phyloP scores from a whole-genome alignment of 805 yeast species.

The Jamesozyma spencerorum region DNA sequence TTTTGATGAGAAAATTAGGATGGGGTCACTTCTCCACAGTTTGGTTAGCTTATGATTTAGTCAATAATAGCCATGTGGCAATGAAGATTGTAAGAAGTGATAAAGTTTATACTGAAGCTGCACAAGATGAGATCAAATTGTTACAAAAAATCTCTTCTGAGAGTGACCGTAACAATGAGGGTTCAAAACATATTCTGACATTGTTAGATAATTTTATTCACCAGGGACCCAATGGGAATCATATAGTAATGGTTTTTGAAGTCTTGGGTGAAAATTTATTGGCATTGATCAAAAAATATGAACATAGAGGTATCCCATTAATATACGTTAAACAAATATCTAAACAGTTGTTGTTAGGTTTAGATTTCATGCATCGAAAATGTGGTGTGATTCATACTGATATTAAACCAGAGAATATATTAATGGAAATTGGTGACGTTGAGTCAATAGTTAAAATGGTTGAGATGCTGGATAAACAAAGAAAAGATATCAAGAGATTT shows the following conservation, averaged over 20 bases:
- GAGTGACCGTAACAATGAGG: conserved; percentile 43
- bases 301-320: conserved; percentile 71
- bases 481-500: conserved; percentile 34
- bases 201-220: conserved; percentile 79
- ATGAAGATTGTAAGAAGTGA: conserved; percentile 91
- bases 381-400: conserved; percentile 74
- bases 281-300: conserved; percentile 70
- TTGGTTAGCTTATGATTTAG: conserved; percentile 68
- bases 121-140: conserved; percentile 82
- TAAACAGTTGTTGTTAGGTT: conserved; percentile 62
- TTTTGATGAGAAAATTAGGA: conserved; percentile 81
- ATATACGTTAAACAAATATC: conserved; percentile 73
- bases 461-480: conserved; percentile 48
- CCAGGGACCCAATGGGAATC: conserved; percentile 83
- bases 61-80: conserved; percentile 67
- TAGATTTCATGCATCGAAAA: conserved; percentile 51
- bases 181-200: conserved; percentile 72
- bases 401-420: conserved; percentile 67
- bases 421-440: conserved; percentile 76
- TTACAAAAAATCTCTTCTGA: conserved; percentile 43
- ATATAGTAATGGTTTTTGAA: conserved; percentile 95
- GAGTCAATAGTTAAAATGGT: conserved; percentile 65
- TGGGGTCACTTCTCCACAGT: conserved; percentile 99
- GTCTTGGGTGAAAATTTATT: conserved; percentile 89
- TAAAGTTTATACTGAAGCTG: conserved; percentile 84